Conservation (phyloP, 805 yeast genomes). For the Schwanniomyces occidentalis region DNA sequence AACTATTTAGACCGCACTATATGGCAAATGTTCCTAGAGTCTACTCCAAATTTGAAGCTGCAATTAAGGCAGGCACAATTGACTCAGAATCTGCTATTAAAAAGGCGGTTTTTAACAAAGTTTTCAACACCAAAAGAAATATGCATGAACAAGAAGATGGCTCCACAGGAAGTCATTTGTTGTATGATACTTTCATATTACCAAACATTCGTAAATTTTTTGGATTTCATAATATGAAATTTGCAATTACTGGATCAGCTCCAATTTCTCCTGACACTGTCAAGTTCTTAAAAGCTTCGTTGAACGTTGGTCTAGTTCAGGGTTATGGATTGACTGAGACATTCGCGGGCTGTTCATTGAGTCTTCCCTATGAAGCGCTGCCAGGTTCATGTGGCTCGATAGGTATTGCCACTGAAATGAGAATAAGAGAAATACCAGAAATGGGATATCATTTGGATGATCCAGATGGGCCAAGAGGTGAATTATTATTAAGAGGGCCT, state of each 20-base stretch:
- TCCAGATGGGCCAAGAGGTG: constrained; percentile 27
- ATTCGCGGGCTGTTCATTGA: constrained; percentile 21
- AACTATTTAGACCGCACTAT: constrained; percentile 25
- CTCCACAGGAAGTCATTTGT: constrained; percentile 29
- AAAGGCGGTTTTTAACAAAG: constrained; percentile 18
- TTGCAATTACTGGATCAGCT: constrained; percentile 34
- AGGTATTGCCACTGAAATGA: constrained; percentile 19
- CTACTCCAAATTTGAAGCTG: constrained; percentile 38
- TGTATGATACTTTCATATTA: constrained; percentile 32
- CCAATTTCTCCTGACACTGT: constrained; percentile 25
- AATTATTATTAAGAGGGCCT: constrained; percentile 63
- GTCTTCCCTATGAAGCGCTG: constrained; percentile 17
- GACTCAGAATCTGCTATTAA: constrained; percentile 12
- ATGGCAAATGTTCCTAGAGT: constrained; percentile 36
- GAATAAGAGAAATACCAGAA: constrained; percentile 14
- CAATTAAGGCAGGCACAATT: too few relatives aligned
- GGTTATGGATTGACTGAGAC: constrained; percentile 38
- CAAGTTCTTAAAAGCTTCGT: constrained; percentile 24
- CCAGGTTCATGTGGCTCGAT: constrained; percentile 29
- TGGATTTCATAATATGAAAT: constrained; percentile 29
- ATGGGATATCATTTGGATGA: constrained; percentile 20
- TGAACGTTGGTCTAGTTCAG: constrained; percentile 28
- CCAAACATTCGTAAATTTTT: constrained; percentile 20
- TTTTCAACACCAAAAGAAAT: constrained; percentile 19
- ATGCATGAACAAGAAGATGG: constrained; percentile 41